Base-by-base conservation (phyloP, 257 asterid genomes). In the Solanum ossicruentum region DNA sequence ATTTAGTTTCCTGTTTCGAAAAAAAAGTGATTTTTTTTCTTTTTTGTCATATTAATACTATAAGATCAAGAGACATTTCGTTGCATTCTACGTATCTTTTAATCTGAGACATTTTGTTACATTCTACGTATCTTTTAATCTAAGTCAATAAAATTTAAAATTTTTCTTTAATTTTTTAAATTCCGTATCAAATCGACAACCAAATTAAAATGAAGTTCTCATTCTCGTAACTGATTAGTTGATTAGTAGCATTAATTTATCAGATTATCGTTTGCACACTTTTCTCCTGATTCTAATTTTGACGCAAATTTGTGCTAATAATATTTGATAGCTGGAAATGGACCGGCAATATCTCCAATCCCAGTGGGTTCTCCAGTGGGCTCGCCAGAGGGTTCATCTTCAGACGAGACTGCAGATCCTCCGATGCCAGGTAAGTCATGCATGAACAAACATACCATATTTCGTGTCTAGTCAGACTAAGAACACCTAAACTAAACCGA, bases 331-430 rank as follows among this genome's bases (percentile, higher is more conserved):
- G 96, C 63, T 83, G 92, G 85, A 81, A 89, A 91, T 91, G 95
- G 92, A 71, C 92, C 97, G 54, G 89, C 94, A 88, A 88, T 89
- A 88, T 89, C 93, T 91, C 94, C 93, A 15, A 26, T 16, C 26
- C 91, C 93, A 86, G 92, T 88, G 83, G 49, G 84, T 65, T 86
- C 94, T 17, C 89, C 95, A 23, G 92, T 89, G n/a, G 92, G 94
- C 39, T 86, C 85, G 41, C 82, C 82, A 73, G 60, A 47, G 58
- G 41, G 16, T 77, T 73, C 81, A 45, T 12, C 6, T 41, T 77
- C 15, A 0, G 86, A 86, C 61, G 92, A 88, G 75, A 65, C 75
- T 45, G 85, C 89, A 32, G 88, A 80, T 82, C 78, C 52, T 39
- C 78, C 78, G 18, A 70, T 70, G 78, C 54, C 78, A 39, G 52